Evolutionary conservation across 2,329 filamentous ascomycete species (phyloP).

Genomic region (Colletotrichum kahawae): DNA sequence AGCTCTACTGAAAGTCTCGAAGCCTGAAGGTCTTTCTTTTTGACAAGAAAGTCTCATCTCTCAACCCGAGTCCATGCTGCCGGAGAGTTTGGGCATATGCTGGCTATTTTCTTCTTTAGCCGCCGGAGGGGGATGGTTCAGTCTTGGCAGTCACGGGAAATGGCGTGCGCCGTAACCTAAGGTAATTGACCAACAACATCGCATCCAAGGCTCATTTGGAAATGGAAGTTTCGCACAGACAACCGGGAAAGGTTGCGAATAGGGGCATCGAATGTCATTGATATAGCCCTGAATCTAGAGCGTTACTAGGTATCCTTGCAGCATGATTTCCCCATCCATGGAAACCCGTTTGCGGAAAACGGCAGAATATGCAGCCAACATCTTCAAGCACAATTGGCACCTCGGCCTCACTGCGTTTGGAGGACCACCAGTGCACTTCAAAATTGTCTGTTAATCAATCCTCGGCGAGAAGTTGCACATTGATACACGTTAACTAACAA

Average conservation of each 20-base stretch:
- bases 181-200: not conserved
- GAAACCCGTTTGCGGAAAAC: not conserved
- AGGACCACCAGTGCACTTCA: slow-evolving; percentile 70
- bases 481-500: not conserved
- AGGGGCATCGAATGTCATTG: not conserved
- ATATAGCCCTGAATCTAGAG: not conserved
- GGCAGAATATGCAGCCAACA: not conserved
- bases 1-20: not conserved
- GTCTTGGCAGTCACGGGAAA: slow-evolving; percentile 16
- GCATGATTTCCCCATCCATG: not conserved
- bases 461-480: not conserved
- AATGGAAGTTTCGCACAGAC: not conserved
- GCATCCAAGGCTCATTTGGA: not conserved
- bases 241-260: not conserved
- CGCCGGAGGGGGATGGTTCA: not conserved
- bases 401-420: slow-evolving; percentile 68
- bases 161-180: slow-evolving; percentile 2
- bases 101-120: not conserved
- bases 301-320: not conserved
- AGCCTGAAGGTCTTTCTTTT: not conserved
- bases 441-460: slow-evolving; percentile 47
- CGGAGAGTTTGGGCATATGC: not conserved
- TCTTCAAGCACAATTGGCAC: slow-evolving; percentile 50
- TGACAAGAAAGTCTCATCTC: not conserved
- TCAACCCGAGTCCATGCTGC: not conserved